A percentile compares a stretch with the other conserved stretches of the same genome.
phyloP scores from a whole-genome alignment of 306 rosid species.

The Acacia acuminata region DNA sequence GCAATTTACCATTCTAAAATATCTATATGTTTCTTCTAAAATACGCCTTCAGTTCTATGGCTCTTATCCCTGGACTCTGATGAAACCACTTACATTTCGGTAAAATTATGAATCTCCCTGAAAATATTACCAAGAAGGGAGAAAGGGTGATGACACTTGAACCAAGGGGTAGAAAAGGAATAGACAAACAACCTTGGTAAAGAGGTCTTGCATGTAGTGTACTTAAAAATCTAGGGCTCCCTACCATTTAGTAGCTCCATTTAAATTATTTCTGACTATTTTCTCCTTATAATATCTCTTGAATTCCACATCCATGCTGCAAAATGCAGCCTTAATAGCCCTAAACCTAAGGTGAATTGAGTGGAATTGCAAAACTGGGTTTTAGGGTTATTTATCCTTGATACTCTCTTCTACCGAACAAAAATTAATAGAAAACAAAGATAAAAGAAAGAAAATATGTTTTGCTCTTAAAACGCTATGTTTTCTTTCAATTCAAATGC shows the following conservation, averaged over 20 bases:
- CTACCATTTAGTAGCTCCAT: background rate
- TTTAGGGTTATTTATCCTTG: background rate
- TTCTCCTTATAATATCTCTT: background rate
- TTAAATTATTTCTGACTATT: background rate
- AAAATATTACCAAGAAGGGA: background rate
- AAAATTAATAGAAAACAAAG: background rate
- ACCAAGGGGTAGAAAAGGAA: background rate
- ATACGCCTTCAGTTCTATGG: background rate
- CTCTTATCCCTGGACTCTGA: background rate
- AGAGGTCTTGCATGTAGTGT: background rate
- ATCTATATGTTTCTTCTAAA: background rate
- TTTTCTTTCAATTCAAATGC: conserved; percentile 9
- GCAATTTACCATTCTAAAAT: background rate
- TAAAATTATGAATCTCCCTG: background rate
- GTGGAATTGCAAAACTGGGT: background rate
- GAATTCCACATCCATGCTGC: background rate
- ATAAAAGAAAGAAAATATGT: background rate
- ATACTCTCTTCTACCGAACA: background rate
- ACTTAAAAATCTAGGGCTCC: background rate
- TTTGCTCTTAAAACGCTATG: background rate
- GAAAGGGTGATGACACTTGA: background rate
- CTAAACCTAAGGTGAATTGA: background rate
- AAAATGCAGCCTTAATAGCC: background rate
- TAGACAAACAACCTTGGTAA: background rate
- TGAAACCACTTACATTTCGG: background rate